Conservation (phyloP, 495 filamentous ascomycete genomes). For the Penicillium soppii region DNA sequence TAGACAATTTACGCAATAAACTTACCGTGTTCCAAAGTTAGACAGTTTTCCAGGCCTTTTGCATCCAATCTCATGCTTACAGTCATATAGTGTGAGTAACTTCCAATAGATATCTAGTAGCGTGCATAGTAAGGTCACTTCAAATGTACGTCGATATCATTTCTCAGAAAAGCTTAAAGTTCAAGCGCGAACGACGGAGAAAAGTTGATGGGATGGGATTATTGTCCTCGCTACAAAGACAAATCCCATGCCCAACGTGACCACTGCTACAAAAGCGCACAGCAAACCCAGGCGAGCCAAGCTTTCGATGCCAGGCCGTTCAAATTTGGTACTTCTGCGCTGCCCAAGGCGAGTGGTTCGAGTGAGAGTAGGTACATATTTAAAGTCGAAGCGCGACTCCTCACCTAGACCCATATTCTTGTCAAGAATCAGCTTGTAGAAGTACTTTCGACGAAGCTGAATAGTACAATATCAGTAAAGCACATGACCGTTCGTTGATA, state of each 20-base stretch:
- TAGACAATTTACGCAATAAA: background rate
- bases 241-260: slow-evolving; percentile 19
- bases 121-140: no score
- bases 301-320: slow-evolving; percentile 27
- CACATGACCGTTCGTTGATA: no score
- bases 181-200: slow-evolving; percentile 5
- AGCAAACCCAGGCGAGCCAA: slow-evolving; percentile 30
- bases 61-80: no score
- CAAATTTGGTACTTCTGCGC: slow-evolving; percentile 21
- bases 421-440: slow-evolving; percentile 55
- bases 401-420: slow-evolving; percentile 56
- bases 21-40: no score
- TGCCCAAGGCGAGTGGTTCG: slow-evolving; percentile 34
- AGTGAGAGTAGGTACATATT: slow-evolving; percentile 58
- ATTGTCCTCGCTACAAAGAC: slow-evolving; percentile 21
- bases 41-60: no score
- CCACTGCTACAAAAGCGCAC: slow-evolving; percentile 17
- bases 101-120: background rate
- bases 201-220: slow-evolving; percentile 16
- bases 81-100: no score
- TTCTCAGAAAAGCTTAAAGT: no score
- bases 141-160: no score
- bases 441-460: slow-evolving; percentile 48
- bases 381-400: slow-evolving; percentile 60
- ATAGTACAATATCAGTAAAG: background rate